phyloP scores from a whole-genome alignment of 2,329 filamentous ascomycete species.

The Tricladium varicosporioides region DNA sequence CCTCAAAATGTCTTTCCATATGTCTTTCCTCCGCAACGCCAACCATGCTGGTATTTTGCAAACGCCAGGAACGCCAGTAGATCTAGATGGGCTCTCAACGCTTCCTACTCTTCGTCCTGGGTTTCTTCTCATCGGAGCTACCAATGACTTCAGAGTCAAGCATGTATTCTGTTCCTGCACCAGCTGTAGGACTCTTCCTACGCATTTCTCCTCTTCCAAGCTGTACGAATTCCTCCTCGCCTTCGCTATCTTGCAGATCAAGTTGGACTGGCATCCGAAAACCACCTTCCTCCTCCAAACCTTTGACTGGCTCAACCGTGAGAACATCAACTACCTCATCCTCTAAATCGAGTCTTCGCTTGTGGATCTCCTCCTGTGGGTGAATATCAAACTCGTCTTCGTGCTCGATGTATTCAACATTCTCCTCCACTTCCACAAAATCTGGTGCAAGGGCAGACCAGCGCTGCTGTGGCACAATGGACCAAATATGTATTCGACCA shows the following conservation, averaged over 20 bases:
- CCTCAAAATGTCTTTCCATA: neutral
- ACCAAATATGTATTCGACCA: constrained; percentile 93
- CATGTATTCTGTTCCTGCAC: constrained; percentile 65
- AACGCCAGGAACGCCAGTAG: neutral
- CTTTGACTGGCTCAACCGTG: constrained; percentile 67
- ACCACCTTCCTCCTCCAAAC: constrained; percentile 52
- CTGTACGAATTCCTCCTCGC: constrained; percentile 79
- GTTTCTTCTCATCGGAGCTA: constrained; percentile 38
- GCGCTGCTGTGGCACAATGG: constrained; percentile 88
- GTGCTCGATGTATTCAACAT: constrained; percentile 90
- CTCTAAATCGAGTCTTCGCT: constrained; percentile 83
- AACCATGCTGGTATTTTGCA: neutral
- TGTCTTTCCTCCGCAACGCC: neutral
- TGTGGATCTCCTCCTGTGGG: constrained; percentile 89
- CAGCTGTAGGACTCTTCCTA: constrained; percentile 76
- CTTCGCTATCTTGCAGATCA: constrained; percentile 90
- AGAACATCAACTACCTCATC: constrained; percentile 93
- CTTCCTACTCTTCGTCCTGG: constrained; percentile 24
- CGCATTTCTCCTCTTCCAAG: constrained; percentile 79
- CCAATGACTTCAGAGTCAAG: constrained; percentile 50
- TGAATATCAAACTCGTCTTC: constrained; percentile 99
- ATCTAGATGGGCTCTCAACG: constrained; percentile 10
- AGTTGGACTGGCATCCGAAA: constrained; percentile 94
- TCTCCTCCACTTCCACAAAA: constrained; percentile 96
- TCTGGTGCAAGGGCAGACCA: constrained; percentile 97